Evolutionary conservation across 2,329 filamentous ascomycete species (phyloP), one percentile per base, ranked within the genome.

Genomic region (Diaporthe velutina): DNA sequence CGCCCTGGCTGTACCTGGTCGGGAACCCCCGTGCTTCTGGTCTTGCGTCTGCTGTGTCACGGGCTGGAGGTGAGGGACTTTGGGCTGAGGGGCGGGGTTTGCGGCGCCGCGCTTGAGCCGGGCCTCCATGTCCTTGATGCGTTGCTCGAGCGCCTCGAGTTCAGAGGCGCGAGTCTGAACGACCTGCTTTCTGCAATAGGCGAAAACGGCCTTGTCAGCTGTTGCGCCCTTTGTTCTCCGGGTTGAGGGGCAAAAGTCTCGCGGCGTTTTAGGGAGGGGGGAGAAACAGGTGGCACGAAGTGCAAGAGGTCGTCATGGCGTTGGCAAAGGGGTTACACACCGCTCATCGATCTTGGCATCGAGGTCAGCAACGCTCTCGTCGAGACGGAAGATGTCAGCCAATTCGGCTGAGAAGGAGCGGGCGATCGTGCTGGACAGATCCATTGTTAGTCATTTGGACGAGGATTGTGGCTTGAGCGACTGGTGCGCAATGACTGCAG

Each of bases 361-460:
- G 40, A 82, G 76, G 76, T 93, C 90, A 80, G 93, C 91, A 74
- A 97, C 82, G 79, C 93, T 93, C 83, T 92, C 93, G 79, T 97
- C 94, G 81, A 98, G 92, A 81, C 94, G 93, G 87, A 98, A 98
- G 79, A 97, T 93, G 82, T 95, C 93, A 87, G 96, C 94, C 76
- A 98, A 88, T 83, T 96, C 94, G 58, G 92, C 88, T 75, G 95
- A 96, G 85, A 98, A 98, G 82, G 93, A 95, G 79, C 92, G 93
- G 71, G 95, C 96, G 84, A 98, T 92, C 76, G 94, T 97, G 77
- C 96, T 98, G 84, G 61, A 77, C 75, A 75, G 60, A 78, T 71
- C 28, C 30, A 19, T n/a, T 60, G 77, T 79, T 66, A 78, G 77
- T 60, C 30, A 38, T 17, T 30, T 22, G 64, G 40, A 54, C 30